phyloP scores from a whole-genome alignment of 139 green algal species.

The Marvania coccoides region DNA sequence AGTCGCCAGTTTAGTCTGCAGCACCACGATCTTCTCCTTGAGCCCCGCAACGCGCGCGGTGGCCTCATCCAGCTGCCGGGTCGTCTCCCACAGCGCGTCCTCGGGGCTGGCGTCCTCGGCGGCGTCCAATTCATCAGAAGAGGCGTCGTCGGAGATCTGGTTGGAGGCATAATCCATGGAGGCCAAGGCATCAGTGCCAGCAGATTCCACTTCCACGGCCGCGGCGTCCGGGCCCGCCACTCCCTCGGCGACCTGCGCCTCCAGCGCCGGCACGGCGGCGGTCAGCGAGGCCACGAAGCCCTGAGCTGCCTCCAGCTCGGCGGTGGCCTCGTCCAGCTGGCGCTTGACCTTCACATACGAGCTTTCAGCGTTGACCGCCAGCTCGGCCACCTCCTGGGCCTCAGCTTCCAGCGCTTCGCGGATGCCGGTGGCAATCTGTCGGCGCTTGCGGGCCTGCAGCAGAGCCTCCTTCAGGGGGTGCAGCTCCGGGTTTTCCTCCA shows the following conservation, averaged over 20 bases:
- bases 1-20: slow-evolving; percentile 11
- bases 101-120: slow-evolving; percentile 3
- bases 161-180: background rate
- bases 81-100: slow-evolving; percentile 18
- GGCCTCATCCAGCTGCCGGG: slow-evolving; percentile 10
- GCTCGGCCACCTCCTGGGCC: slow-evolving; percentile 47
- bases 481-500: slow-evolving; percentile 38
- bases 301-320: slow-evolving; percentile 9
- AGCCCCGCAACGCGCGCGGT: background rate
- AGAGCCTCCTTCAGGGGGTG: slow-evolving; percentile 44
- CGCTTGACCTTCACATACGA: background rate
- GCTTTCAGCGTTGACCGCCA: slow-evolving; percentile 44
- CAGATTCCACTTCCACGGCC: background rate
- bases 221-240: background rate
- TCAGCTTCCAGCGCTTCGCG: slow-evolving; percentile 46
- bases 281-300: background rate
- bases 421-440: slow-evolving; percentile 22
- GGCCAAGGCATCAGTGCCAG: background rate
- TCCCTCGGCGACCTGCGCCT: background rate
- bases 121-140: background rate
- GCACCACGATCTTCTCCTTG: slow-evolving; percentile 12
- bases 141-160: background rate
- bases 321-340: slow-evolving; percentile 2
- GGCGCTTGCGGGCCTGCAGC: slow-evolving; percentile 17
- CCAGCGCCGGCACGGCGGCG: background rate